Evolutionary conservation across 306 rosid species (phyloP).

Genomic region (Trifolium dubium): DNA sequence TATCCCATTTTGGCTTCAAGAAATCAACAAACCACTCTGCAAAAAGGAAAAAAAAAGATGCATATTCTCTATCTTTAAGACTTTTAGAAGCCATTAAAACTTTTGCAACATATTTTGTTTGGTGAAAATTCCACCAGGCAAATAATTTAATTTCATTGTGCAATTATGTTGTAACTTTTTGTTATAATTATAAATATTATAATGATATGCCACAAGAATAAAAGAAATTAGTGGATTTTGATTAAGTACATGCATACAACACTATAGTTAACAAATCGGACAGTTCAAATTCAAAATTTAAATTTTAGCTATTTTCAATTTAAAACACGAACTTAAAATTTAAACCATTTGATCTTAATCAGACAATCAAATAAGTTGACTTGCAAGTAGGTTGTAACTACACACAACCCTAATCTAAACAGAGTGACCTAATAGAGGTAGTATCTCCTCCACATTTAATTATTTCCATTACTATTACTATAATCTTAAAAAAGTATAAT

Average conservation of each 20-base stretch:
- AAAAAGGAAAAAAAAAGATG: constrained; percentile 34
- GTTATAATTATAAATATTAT: constrained; percentile 20
- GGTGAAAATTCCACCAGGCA: constrained; percentile 22
- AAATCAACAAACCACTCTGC: constrained; percentile 44
- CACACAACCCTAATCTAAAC: too few relatives aligned
- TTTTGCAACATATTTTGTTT: constrained; percentile 22
- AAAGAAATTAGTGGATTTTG: too few relatives aligned
- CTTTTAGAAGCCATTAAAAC: constrained; percentile 35
- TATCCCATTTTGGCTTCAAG: constrained; percentile 41
- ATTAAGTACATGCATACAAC: too few relatives aligned
- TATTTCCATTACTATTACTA: too few relatives aligned
- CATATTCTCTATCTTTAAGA: constrained; percentile 54
- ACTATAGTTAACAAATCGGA: too few relatives aligned
- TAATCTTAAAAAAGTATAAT: too few relatives aligned
- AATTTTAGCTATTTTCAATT: too few relatives aligned
- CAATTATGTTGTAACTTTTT: constrained; percentile 29
- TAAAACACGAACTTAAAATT: too few relatives aligned
- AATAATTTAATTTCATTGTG: neutral
- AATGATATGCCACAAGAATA: constrained; percentile 1
- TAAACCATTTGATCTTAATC: too few relatives aligned
- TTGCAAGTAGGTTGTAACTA: too few relatives aligned
- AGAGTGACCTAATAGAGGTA: neutral
- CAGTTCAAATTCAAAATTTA: too few relatives aligned
- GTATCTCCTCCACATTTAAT: neutral
- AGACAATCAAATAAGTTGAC: too few relatives aligned